Base-by-base conservation (phyloP, 768 basidiomycete genomes). In the Lyophyllum decastes region DNA sequence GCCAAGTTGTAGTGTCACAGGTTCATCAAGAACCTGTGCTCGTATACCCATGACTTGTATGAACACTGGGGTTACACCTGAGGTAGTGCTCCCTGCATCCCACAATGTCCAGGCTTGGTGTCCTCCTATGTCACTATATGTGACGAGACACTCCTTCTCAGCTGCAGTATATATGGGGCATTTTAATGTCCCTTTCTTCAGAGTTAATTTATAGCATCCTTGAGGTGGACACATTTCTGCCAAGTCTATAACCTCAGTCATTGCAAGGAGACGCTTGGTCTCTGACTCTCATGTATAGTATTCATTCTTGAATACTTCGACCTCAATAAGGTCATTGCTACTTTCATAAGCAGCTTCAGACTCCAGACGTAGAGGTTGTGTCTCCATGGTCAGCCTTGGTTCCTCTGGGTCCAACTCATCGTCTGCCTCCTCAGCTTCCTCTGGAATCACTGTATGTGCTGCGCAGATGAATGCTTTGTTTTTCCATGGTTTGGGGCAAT, bases 1-100 rank as follows among this genome's bases (percentile, higher is more conserved):
- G 1, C 74, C 73, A 11, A 78, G 51, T 38, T 75, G 72, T 1
- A 78, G 57, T 0, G 57, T 57, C 34, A 65, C 58, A 0, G 61
- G 64, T 10, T 66, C 57, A 0, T 41, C 14, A 3, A 70, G 9
- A 0, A 55, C 43, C 25, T 61, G 45, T 0, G 59, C 62, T 1
- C 24, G 22, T 0, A 66, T 59, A 9, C 62, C 16, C 1, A 61
- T 50, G 0, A 65, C 45, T 14, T 68, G 52, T 0, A 61, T 57
- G 35, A 69, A 65, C 1, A 51, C 17, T 0, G 64, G 67, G 0
- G 59, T 67, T 0, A 68, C 53, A 0, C 67, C 63, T 2, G 64
- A 61, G 0, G 61, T 67, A 0, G 64, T 71, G 38, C 67, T 69
- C 1, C 65, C 67, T 0, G 62, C 59, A 33, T 68, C 68, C 65